These are phyloP conservation scores for Nitzschia inconspicua DNA, from an alignment of 108 stramenopile species.

Conservation along the genomic window DNA sequence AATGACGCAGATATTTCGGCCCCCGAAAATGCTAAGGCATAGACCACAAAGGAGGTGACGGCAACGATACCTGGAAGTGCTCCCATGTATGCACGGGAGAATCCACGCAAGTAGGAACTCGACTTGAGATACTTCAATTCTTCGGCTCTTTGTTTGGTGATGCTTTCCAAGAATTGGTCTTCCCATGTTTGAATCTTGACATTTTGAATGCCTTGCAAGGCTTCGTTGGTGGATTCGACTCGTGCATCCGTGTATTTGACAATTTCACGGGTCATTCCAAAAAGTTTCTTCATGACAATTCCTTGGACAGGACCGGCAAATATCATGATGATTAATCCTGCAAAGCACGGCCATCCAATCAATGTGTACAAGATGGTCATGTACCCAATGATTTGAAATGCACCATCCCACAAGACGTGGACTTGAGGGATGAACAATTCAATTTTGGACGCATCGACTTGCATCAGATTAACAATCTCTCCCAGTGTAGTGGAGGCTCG, in stretches of 20 bases:
- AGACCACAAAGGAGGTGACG: conserved; percentile 57
- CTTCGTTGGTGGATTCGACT: conserved; percentile 87
- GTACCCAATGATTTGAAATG: conserved; percentile 71
- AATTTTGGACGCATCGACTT: conserved; percentile 87
- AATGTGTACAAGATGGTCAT: conserved; percentile 64
- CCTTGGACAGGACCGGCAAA: conserved; percentile 63
- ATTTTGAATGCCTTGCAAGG: conserved; percentile 85
- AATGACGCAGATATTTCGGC: conserved; percentile 48
- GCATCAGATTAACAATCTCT: conserved; percentile 90
- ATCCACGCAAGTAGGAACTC: conserved; percentile 63
- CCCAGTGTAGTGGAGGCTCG: conserved; percentile 54
- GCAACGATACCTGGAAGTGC: conserved; percentile 61
- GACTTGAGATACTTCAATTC: conserved; percentile 54
- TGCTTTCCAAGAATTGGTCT: conserved; percentile 53
- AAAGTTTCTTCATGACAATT: conserved; percentile 57
- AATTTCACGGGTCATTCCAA: conserved; percentile 66
- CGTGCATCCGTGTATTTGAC: conserved; percentile 77
- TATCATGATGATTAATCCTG: conserved; percentile 75
- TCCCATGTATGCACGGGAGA: conserved; percentile 60
- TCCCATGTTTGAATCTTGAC: conserved; percentile 96
- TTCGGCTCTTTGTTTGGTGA: conserved; percentile 42
- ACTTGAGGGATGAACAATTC: conserved; percentile 69
- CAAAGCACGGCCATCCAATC: conserved; percentile 77
- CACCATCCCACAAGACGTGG: conserved; percentile 75
- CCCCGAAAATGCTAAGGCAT: conserved; percentile 32